Percentiles rank a stretch among this genome's conserved stretches.
Conservation (phyloP, 225 moss, liverwort and hornwort genomes). For the Ulota crispa region DNA sequence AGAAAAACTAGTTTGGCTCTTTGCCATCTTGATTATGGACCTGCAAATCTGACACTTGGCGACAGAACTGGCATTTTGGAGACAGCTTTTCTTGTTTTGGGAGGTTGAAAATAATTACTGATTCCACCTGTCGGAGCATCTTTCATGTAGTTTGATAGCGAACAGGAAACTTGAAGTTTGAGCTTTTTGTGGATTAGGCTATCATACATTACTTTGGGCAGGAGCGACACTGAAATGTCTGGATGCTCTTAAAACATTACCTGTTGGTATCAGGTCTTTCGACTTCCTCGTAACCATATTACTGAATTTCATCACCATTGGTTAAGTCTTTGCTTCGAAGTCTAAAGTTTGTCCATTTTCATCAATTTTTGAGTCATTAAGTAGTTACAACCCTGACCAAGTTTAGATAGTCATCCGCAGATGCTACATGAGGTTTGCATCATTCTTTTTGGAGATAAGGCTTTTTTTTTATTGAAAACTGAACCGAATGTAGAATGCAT, state of each 20-base stretch:
- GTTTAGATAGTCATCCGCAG: no score
- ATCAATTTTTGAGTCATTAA: background rate
- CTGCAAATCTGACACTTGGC: conserved; percentile 8
- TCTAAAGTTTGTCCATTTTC: background rate
- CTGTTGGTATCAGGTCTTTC: background rate
- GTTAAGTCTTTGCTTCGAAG: background rate
- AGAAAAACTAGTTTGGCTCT: background rate
- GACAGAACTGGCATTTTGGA: background rate
- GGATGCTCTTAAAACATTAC: background rate
- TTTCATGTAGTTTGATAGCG: background rate
- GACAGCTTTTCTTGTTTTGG: background rate
- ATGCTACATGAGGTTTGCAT: no score
- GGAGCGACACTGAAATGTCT: background rate
- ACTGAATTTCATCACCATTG: background rate
- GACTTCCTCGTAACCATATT: background rate
- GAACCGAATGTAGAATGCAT: background rate
- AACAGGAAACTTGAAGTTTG: background rate
- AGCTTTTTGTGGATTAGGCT: background rate
- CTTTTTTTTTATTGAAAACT: background rate
- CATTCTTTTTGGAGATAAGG: no score
- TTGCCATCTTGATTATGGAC: conserved; percentile 14
- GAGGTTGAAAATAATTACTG: background rate
- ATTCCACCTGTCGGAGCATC: background rate
- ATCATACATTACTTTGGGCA: background rate
- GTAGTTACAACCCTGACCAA: no score